phyloP scores from a whole-genome alignment of 2,329 filamentous ascomycete genomes.

The Fusarium sp. region DNA sequence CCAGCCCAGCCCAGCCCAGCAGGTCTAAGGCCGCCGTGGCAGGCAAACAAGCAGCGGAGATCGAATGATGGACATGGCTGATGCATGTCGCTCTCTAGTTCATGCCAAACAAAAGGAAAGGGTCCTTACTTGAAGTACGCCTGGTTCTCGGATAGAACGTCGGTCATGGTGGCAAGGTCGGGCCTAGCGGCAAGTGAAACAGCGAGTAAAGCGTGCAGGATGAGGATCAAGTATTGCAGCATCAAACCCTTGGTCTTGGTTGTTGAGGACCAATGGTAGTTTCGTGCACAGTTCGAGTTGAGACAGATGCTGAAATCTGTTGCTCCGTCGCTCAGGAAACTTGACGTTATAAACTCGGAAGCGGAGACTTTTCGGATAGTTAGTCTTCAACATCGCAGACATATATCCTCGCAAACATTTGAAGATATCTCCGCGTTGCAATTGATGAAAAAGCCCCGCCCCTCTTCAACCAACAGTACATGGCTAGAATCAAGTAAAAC shows the following conservation, averaged over 20 bases:
- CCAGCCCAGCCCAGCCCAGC: background rate
- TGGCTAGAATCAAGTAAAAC: background rate
- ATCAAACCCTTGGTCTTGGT: conserved; percentile 11
- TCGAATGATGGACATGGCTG: background rate
- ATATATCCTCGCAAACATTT: conserved; percentile 25
- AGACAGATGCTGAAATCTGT: conserved; percentile 1
- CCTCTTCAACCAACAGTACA: conserved; percentile 1
- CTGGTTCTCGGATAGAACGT: conserved; percentile 49
- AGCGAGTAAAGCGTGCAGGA: conserved; percentile 19
- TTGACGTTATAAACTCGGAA: conserved; percentile 30
- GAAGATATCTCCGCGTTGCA: conserved; percentile 27
- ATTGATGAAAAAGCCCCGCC: conserved; percentile 21
- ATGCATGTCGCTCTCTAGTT: conserved; percentile 1
- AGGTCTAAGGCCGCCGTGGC: background rate
- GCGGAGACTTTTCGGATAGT: conserved; percentile 49
- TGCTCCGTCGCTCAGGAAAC: background rate
- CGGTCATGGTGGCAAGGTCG: conserved; percentile 45
- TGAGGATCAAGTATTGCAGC: conserved; percentile 11
- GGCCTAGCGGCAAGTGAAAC: conserved; percentile 39
- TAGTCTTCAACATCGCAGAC: conserved; percentile 23
- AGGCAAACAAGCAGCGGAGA: background rate
- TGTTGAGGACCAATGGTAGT: conserved; percentile 6
- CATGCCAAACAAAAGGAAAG: background rate
- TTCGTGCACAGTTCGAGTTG: conserved; percentile 10
- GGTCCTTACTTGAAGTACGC: conserved; percentile 54